Evolutionary conservation across 345 rosid species (phyloP), one percentile per base, ranked within the genome.

Genomic region (Aquilaria yunnanensis): DNA sequence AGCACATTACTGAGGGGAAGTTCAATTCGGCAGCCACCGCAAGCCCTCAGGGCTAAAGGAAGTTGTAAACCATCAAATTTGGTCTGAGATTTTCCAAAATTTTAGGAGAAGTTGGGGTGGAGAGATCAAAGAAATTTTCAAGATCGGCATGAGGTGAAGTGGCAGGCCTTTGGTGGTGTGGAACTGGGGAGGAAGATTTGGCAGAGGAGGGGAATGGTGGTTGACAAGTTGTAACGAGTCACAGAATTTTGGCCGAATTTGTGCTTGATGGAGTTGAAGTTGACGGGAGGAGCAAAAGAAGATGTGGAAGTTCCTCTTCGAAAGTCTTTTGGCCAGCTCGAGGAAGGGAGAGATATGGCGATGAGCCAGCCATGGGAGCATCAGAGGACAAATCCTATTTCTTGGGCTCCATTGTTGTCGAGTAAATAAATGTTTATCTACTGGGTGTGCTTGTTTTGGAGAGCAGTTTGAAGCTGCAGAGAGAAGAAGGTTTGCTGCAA

Each of bases 291-390:
- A 83, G 13, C 79, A 74, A 1, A 80, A 57, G 64, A 66, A 70
- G 2, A 80, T 11, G 52, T 6, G 9, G 47, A 79, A 65, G 64
- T 75, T 75, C 47, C 75, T 59, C 29, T 2, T 37, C 1, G 75
- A 10, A 32, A 80, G 79, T 51, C 62, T 64, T 62, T 77, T 80
- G 32, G 74, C 77, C 2, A 80, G 76, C 67, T 78, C 78, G 8
- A 78, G 55, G 65, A 65, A 80, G 10, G 88, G 80, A 11, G 72
- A 61, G 12, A 67, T 70, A 66, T 80, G 82, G 16, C 87, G 77
- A 30, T 77, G 69, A 55, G 80, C 87, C 23, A 83, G 58, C 81
- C 85, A 80, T 75, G 84, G 79, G 1, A 80, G 54, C 80, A 82
- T 71, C 61, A 77, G 53, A 45, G 77, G 51, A 2, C 75, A 70